phyloP scores from a whole-genome alignment of 768 basidiomycete genomes.

The Pulveroboletus sp. region DNA sequence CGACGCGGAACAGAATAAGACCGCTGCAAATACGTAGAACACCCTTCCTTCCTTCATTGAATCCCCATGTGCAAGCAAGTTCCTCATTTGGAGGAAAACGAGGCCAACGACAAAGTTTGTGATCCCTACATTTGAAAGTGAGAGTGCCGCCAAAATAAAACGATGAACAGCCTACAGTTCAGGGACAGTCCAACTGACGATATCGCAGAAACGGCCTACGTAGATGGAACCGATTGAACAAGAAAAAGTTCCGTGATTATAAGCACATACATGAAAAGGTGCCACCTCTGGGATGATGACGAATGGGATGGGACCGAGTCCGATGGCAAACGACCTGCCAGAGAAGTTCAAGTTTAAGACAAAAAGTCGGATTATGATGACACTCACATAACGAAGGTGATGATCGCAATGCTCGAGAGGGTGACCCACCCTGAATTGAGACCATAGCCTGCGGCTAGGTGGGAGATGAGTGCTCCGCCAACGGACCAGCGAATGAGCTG shows the following conservation, averaged over 20 bases:
- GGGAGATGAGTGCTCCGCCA: slow-evolving; percentile 61
- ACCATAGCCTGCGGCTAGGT: slow-evolving; percentile 66
- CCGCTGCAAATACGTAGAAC: slow-evolving; percentile 77
- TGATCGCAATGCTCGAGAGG: slow-evolving; percentile 70
- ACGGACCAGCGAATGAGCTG: slow-evolving; percentile 67
- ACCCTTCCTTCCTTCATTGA: slow-evolving; percentile 75
- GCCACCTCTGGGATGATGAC: slow-evolving; percentile 91
- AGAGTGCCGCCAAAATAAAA: background rate
- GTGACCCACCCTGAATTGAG: slow-evolving; percentile 58
- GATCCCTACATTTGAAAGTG: slow-evolving; percentile 53
- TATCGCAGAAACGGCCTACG: slow-evolving; percentile 74
- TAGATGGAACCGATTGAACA: background rate
- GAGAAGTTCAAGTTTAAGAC: background rate
- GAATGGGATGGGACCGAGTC: slow-evolving; percentile 91
- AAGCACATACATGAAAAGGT: slow-evolving; percentile 61
- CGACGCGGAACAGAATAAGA: slow-evolving; percentile 38
- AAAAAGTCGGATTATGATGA: background rate
- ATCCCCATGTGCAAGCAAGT: slow-evolving; percentile 62
- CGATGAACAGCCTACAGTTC: slow-evolving; percentile 50
- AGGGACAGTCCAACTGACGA: slow-evolving; percentile 73
- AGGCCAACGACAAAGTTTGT: slow-evolving; percentile 84
- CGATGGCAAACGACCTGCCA: slow-evolving; percentile 79
- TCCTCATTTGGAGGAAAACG: slow-evolving; percentile 80
- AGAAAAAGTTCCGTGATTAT: background rate
- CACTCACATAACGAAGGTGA: slow-evolving; percentile 77